Percentiles rank a stretch among this genome's conserved stretches.
Evolutionary conservation across 148 eudicot genomes (phyloP).

Genomic region (Oxyria digyna): DNA sequence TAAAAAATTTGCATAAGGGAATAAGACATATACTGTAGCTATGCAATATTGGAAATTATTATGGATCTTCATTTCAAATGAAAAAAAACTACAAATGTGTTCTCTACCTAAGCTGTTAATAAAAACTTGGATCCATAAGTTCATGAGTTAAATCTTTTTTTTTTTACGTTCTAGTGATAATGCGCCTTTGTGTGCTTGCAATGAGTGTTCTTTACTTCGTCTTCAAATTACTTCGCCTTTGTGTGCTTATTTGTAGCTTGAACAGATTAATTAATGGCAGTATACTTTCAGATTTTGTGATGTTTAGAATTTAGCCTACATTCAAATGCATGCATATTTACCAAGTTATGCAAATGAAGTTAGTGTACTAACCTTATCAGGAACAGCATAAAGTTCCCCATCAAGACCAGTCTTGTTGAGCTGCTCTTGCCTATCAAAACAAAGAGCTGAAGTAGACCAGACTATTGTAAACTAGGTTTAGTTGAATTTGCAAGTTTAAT

Average conservation of each 20-base stretch:
- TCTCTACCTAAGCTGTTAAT: not conserved
- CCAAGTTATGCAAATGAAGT: not conserved
- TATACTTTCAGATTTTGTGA: not conserved
- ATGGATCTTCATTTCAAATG: not conserved
- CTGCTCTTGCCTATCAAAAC: constrained; percentile 55
- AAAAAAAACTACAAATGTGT: not conserved
- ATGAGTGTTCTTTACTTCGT: not conserved
- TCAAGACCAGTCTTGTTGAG: constrained; percentile 69
- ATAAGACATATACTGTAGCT: not conserved
- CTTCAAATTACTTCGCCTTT: no score
- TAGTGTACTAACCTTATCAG: constrained; percentile 46
- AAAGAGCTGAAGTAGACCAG: not conserved
- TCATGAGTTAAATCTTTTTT: not conserved
- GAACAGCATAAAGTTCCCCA: constrained; percentile 62
- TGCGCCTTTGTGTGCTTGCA: not conserved
- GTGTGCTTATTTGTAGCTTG: not conserved
- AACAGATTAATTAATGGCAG: not conserved
- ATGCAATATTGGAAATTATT: not conserved
- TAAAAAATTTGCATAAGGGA: not conserved
- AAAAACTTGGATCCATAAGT: not conserved
- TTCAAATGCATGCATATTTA: not conserved
- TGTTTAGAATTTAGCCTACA: not conserved
- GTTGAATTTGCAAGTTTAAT: not conserved
- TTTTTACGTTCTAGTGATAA: not conserved
- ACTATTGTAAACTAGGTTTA: not conserved